A percentile compares a stretch with the other conserved stretches of the same genome.
These are phyloP conservation scores for Astrephomene gubernaculifera DNA, from an alignment of 139 green algal genomes.

Conservation along the genomic window DNA sequence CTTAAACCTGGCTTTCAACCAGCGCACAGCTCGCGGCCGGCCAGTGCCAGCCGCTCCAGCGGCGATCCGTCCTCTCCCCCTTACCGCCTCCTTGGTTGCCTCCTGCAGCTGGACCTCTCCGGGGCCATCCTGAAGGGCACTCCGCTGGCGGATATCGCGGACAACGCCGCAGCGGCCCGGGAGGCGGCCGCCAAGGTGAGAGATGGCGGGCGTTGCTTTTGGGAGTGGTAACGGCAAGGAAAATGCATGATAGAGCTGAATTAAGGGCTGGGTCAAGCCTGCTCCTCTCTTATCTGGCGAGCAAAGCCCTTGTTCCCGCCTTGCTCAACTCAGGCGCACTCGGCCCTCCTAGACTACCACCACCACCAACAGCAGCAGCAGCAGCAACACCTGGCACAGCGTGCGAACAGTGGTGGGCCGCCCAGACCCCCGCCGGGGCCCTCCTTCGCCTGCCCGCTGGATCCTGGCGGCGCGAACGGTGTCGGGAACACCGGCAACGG, in stretches of 20 bases:
- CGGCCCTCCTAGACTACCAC: constrained; percentile 23
- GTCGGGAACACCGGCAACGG: too few relatives aligned
- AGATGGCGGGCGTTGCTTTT: too few relatives aligned
- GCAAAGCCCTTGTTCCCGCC: too few relatives aligned
- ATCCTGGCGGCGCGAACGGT: too few relatives aligned
- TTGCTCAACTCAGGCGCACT: constrained; percentile 6
- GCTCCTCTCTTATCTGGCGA: too few relatives aligned
- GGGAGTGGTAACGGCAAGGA: too few relatives aligned
- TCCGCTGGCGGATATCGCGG: not conserved
- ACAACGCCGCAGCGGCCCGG: not conserved
- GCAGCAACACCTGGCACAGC: not conserved
- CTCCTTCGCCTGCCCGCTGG: not conserved
- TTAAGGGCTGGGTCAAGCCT: too few relatives aligned
- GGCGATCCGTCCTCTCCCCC: not conserved
- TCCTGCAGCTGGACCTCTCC: constrained; percentile 13
- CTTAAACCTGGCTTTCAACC: too few relatives aligned
- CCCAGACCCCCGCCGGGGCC: not conserved
- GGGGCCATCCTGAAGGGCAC: not conserved
- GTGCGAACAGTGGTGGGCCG: not conserved
- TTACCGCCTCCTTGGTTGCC: too few relatives aligned
- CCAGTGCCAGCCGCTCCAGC: too few relatives aligned
- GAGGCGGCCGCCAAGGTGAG: constrained; percentile 10
- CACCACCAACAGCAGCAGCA: constrained; percentile 19
- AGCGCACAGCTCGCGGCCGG: too few relatives aligned
- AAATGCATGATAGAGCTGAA: too few relatives aligned